Evolutionary conservation across 129 eudicot species (phyloP), one percentile per base, ranked within the genome.

Genomic region (Centella asiatica): DNA sequence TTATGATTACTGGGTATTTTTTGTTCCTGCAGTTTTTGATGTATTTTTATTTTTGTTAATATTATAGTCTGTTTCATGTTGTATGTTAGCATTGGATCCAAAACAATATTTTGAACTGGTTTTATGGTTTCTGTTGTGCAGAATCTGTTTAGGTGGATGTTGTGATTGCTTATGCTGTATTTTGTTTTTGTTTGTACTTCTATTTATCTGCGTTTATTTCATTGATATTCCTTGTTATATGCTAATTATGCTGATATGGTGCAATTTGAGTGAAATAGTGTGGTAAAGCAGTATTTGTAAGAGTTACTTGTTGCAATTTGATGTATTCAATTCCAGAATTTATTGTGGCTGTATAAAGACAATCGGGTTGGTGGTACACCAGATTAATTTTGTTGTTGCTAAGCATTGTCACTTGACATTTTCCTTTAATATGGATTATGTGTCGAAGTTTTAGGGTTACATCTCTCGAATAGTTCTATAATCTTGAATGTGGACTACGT

Each of bases 11-110:
- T 59, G 79, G 83, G 69, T 72, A 54, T 65, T 57, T 46, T 72
- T 62, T 39, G 34, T 53, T n/a, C n/a, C n/a, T n/a, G n/a, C n/a
- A n/a, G n/a, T n/a, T n/a, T 66, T 73, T 44, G 55, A 55, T 73
- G 56, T 59, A 51, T 76, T 8, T 69, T 20, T 27, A 44, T 50
- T 27, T 10, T 4, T 54, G 18, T 26, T 20, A 14, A 5, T 27
- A n/a, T 32, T 18, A 22, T 17, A 26, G 67, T 76, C 55, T 67
- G 70, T 70, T 69, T 44, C 22, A 19, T 69, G n/a, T 50, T 46
- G 48, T 50, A 56, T 58, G 72, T 29, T 67, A 24, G 58, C 57
- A 53, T 65, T 72, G 74, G 77, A 74, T 74, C 71, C 63, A 48
- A 48, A 63, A 33, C 10, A 18, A 64, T 64, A 18, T 19, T 64